Evolutionary conservation across 129 eudicot species (phyloP), one percentile per base, ranked within the genome.

Genomic region (Artemisia tridentata): DNA sequence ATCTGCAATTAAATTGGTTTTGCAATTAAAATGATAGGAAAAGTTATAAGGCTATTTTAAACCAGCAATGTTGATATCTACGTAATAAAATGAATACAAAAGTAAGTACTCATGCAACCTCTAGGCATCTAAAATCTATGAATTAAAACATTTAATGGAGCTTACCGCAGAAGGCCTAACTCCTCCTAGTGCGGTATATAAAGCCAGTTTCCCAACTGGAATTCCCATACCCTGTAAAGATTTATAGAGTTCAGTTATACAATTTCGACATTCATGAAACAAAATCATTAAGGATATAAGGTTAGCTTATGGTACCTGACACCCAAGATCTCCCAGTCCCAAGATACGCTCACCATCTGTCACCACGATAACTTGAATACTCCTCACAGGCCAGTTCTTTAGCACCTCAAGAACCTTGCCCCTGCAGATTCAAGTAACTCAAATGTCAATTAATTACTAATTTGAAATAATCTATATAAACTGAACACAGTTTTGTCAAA

Each of bases 311-410:
- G 56, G 34, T 63, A 91, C 97, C 87, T 91, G 97, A 72, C 96
- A 88, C 52, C 97, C 97, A 73, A 91, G 96, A 80, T 91, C 97
- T 13, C 97, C 97, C 46, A 91, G 91, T 72, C 97, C 97, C 77
- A 91, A 82, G 53, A 91, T 91, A 72, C 97, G 80, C 75, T 91
- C 97, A 54, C 97, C 97, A 86, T 91, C 97, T 17, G 97, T 91
- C 74, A 91, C 97, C 23, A 91, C 97, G 48, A 91, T 91, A 29
- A 91, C 97, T 81, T 91, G 97, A 69, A 91, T 85, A 62, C 72
- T 74, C 76, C 81, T 91, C 80, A 88, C 96, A 46, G 96, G 96
- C 96, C 97, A 91, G 74, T 91, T 91, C 71, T 69, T 81, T 74
- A 91, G 70, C 11, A 91, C 93, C 78, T 91, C 97, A 50, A 91